Percentiles rank a stretch among this genome's conserved stretches.
phyloP scores from a whole-genome alignment of 2,329 filamentous ascomycete species.

The Alternaria hordeiaustralica region DNA sequence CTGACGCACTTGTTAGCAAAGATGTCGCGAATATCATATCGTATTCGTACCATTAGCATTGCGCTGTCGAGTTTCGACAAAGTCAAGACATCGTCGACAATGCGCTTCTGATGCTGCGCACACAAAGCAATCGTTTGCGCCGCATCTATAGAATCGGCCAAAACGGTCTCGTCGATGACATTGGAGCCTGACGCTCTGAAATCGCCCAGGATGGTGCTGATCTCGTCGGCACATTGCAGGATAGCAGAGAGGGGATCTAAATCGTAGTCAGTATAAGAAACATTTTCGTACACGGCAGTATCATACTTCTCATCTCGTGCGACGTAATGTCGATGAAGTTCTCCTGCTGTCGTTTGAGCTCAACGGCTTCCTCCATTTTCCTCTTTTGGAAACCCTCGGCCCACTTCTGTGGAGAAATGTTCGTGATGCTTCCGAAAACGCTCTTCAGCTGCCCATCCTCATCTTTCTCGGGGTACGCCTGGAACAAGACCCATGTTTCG shows the following conservation, averaged over 20 bases:
- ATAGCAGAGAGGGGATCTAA: constrained; percentile 72
- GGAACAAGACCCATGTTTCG: constrained; percentile 81
- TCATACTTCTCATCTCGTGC: constrained; percentile 71
- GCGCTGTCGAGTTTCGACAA: constrained; percentile 72
- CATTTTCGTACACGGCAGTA: background rate
- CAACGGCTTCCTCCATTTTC: constrained; percentile 79
- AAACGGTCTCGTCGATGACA: constrained; percentile 54
- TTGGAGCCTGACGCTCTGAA: constrained; percentile 57
- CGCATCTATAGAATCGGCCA: constrained; percentile 71
- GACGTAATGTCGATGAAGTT: constrained; percentile 82
- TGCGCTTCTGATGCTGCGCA: constrained; percentile 76
- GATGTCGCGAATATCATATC: background rate
- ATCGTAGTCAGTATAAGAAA: background rate
- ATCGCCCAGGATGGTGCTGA: constrained; percentile 59
- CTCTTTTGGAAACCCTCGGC: constrained; percentile 81
- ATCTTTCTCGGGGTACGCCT: constrained; percentile 75
- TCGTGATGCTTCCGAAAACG: constrained; percentile 81
- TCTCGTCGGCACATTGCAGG: constrained; percentile 78
- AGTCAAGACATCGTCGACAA: constrained; percentile 57
- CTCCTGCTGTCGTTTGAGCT: constrained; percentile 80
- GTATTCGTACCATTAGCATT: constrained; percentile 62
- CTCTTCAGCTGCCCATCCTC: constrained; percentile 70
- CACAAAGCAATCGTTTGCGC: constrained; percentile 80
- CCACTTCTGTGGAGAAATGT: constrained; percentile 86
- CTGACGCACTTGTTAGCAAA: constrained; percentile 15